These are phyloP conservation scores for Nicotiana otophora DNA, from an alignment of 257 asterid species.

Conservation along the genomic window DNA sequence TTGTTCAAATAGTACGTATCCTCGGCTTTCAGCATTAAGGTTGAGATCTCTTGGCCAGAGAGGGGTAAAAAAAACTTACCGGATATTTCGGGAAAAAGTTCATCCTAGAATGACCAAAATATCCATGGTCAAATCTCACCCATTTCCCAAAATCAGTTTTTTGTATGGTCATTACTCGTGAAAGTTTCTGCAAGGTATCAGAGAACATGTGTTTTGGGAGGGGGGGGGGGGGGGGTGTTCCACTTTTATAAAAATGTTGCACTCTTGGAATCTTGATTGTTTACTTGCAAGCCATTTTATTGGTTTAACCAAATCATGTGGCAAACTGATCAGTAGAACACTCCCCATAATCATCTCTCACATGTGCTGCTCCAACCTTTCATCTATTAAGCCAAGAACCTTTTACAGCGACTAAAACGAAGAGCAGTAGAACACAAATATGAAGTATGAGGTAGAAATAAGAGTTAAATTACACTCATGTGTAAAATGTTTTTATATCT, in stretches of 20 bases:
- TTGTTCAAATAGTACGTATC: too few species aligned
- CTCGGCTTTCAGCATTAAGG: too few species aligned
- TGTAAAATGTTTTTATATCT: too few species aligned
- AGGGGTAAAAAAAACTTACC: too few species aligned
- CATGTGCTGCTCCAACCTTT: neutral
- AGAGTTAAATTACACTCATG: too few species aligned
- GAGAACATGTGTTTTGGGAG: neutral
- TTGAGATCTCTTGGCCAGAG: too few species aligned
- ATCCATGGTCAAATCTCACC: neutral
- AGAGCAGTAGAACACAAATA: neutral
- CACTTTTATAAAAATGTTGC: neutral
- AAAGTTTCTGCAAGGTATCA: neutral
- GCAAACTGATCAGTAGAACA: neutral
- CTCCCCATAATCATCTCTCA: neutral
- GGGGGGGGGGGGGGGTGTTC: neutral
- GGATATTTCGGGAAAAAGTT: too few species aligned
- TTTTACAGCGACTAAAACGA: neutral
- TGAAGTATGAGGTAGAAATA: neutral
- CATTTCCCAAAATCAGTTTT: neutral
- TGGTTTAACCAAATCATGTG: neutral
- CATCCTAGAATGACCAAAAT: neutral
- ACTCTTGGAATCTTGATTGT: neutral
- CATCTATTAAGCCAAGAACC: slow-evolving; percentile 6
- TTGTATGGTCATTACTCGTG: neutral
- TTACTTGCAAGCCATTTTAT: neutral